Percentiles rank a stretch among this genome's conserved stretches.
phyloP scores from a whole-genome alignment of 2,329 filamentous ascomycete genomes.

The Colletotrichum phormii region DNA sequence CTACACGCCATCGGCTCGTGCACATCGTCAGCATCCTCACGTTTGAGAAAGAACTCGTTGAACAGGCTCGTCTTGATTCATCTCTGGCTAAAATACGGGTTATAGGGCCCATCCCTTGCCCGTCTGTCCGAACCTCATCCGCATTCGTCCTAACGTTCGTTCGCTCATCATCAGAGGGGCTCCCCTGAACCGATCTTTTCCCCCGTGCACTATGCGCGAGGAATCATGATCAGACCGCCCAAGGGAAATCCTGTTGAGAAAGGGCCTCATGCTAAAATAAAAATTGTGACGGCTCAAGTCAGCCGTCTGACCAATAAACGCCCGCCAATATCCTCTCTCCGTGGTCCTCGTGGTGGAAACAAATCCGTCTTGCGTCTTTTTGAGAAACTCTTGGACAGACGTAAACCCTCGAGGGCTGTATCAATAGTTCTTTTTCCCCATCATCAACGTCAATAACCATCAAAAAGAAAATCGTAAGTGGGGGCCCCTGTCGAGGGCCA shows the following conservation, averaged over 20 bases:
- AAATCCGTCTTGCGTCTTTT: slow-evolving; percentile 35
- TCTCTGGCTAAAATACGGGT: slow-evolving; percentile 19
- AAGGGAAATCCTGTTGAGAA: background rate
- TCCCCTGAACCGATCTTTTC: background rate
- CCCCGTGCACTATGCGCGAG: slow-evolving; percentile 1
- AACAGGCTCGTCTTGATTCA: slow-evolving; percentile 19
- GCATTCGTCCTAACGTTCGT: slow-evolving; percentile 15
- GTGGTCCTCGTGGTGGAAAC: slow-evolving; percentile 30
- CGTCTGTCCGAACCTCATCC: slow-evolving; percentile 2
- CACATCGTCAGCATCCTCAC: background rate
- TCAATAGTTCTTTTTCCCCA: slow-evolving; percentile 28
- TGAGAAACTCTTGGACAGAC: slow-evolving; percentile 26
- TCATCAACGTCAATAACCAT: slow-evolving; percentile 30
- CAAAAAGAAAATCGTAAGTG: slow-evolving; percentile 23
- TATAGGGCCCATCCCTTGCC: background rate
- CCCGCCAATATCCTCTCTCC: slow-evolving; percentile 27
- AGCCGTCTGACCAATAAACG: slow-evolving; percentile 24
- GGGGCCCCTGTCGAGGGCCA: slow-evolving; percentile 7
- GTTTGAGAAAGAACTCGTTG: background rate
- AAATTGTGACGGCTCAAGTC: slow-evolving; percentile 4
- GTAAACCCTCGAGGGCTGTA: slow-evolving; percentile 28
- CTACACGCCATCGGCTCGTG: too few species aligned
- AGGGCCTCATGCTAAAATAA: slow-evolving; percentile 1
- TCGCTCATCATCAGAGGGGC: slow-evolving; percentile 16
- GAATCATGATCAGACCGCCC: background rate